Conservation (phyloP, 208 protist species). For the Crithidia brevicula region DNA sequence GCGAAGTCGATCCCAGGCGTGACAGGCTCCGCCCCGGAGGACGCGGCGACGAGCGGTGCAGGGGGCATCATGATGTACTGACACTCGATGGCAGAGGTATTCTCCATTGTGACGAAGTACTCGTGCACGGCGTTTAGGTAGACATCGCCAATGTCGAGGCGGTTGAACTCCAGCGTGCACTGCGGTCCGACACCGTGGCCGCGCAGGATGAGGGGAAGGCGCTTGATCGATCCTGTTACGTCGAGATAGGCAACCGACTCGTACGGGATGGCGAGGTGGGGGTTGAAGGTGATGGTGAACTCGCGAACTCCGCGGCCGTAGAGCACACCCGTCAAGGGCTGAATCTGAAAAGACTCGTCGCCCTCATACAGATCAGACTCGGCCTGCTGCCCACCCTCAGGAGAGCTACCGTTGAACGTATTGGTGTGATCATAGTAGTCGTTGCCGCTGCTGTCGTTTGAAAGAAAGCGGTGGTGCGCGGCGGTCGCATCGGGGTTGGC, state of each 20-base stretch:
- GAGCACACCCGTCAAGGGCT: slow-evolving; percentile 82
- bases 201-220: slow-evolving; percentile 83
- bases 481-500: no score
- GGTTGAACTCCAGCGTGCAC: slow-evolving; percentile 88
- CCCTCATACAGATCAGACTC: slow-evolving; percentile 49
- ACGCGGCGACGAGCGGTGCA: not conserved
- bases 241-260: slow-evolving; percentile 85
- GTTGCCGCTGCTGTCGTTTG: not conserved
- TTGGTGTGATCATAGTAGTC: not conserved
- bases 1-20: slow-evolving; percentile 18
- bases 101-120: slow-evolving; percentile 92
- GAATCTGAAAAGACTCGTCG: slow-evolving; percentile 91
- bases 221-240: slow-evolving; percentile 60
- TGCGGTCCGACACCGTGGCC: slow-evolving; percentile 89
- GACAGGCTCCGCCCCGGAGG: not conserved
- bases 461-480: not conserved
- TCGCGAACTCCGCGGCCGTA: slow-evolving; percentile 77
- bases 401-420: slow-evolving; percentile 14
- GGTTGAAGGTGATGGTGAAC: slow-evolving; percentile 92
- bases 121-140: slow-evolving; percentile 94
- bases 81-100: slow-evolving; percentile 91
- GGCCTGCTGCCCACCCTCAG: not conserved
- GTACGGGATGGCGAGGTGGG: slow-evolving; percentile 77
- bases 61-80: slow-evolving; percentile 80
- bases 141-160: slow-evolving; percentile 94